Base-by-base conservation (phyloP, 768 basidiomycete genomes). In the Panus rudis region DNA sequence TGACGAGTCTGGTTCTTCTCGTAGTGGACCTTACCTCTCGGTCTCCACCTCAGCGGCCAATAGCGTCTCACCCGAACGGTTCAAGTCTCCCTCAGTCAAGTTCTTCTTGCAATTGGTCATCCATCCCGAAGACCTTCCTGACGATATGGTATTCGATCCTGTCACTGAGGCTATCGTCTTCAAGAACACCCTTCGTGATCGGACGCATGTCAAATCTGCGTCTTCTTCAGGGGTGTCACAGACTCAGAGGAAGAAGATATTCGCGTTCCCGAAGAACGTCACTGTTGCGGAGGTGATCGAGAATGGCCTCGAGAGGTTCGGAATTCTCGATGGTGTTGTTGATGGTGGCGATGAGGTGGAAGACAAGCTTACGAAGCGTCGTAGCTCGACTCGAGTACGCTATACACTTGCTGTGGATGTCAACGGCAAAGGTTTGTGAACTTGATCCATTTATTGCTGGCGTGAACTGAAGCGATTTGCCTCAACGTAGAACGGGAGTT, bases 341-440 rank as follows among this genome's bases (percentile, higher is more conserved):
- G 93, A 97, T 60, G 96, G 96, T 2, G 96, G 96, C 1, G 96
- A 99, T 60, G 94, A 97, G 56, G 78, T 99, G 1, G 96, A 99
- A 63, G 94, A 97, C 59, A 92, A 94, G 59, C 69, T 81, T 25
- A 71, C 76, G 6, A 91, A 92, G 65, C 70, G 92, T 46, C 72
- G 83, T 50, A 94, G 90, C 57, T 70, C 76, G 6, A 63, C 76
- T 7, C 73, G 88, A 45, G 87, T 97, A 26, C 73, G 91, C 42
- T 98, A 98, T 60, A 77, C 77, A n/a, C 65, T 99, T 42, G 69
- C 73, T 10, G 75, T 82, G 19, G 67, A 75, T 50, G 47, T 59
- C 8, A 69, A 70, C 31, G 80, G 80, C 22, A 73, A 79, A 60
- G 92, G 92, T 90, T 46, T 51, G 74, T 63, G 41, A 24, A 14